Percentiles rank a stretch among this genome's conserved stretches.
These are phyloP conservation scores for Nakaseomyces bracarensis DNA, from an alignment of 1,139 yeast genomes.

Conservation along the genomic window DNA sequence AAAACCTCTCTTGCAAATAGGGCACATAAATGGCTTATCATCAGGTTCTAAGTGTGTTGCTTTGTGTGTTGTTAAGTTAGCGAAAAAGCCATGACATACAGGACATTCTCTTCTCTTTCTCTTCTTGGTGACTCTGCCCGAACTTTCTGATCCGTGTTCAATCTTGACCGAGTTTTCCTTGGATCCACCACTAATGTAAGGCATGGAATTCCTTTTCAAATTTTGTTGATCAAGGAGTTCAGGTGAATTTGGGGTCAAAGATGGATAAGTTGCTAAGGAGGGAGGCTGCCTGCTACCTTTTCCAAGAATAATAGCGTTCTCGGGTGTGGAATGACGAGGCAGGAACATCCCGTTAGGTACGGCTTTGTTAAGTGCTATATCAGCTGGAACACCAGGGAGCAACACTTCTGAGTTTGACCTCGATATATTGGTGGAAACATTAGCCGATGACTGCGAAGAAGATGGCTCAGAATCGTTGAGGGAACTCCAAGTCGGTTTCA, in stretches of 20 bases:
- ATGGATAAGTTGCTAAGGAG: background rate
- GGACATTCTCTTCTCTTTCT: conserved; percentile 78
- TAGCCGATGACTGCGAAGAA: conserved; percentile 4
- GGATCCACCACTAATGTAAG: background rate
- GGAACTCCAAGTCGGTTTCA: conserved; percentile 4
- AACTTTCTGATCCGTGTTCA: background rate
- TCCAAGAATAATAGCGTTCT: background rate
- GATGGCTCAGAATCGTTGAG: conserved; percentile 1
- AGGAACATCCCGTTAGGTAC: background rate
- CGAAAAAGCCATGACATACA: conserved; percentile 61
- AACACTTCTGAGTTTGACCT: background rate
- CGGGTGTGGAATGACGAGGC: background rate
- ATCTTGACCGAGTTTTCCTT: background rate
- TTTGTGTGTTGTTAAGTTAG: conserved; percentile 76
- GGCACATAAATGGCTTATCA: conserved; percentile 67
- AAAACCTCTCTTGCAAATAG: conserved; percentile 70
- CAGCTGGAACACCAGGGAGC: background rate
- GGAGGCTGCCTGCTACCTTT: background rate
- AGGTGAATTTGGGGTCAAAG: background rate
- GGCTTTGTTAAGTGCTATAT: background rate
- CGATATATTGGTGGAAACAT: background rate
- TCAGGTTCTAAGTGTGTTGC: conserved; percentile 68
- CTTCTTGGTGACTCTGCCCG: conserved; percentile 32
- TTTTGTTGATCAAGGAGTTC: background rate
- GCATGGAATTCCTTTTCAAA: background rate